Base-by-base conservation (phyloP, 1,284 basidiomycete genomes). In the Exsudoporus floridanus region DNA sequence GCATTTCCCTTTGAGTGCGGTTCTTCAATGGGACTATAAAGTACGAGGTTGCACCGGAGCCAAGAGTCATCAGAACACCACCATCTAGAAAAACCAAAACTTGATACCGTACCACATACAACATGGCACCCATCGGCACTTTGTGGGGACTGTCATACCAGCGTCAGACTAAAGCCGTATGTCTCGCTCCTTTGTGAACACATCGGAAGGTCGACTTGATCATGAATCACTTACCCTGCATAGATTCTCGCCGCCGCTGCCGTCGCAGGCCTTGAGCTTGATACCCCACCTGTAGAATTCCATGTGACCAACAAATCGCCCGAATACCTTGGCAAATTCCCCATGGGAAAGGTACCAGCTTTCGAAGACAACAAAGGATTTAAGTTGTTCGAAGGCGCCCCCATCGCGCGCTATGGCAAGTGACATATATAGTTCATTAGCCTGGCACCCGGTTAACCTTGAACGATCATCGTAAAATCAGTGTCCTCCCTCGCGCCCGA, bases 401-500 rank as follows among this genome's bases (percentile, higher is more conserved):
- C 84, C 54, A 84, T 87, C 62, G 77, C 82, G 33, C 76, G 74
- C 56, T 81, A 84, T 70, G 72, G 84, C 79, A 67, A 76, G 82
- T 79, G 8, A 34, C 16, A n/a, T 16, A 10, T 7, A 27, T 4
- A 1, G 1, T 2, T 19, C 27, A 5, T 48, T 33, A n/a, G n/a
- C 27, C 19, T 27, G 18, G 14, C 5, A n/a, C 16, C 3, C 7
- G 3, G 14, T 23, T 47, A 5, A 54, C 47, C 18, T n/a, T n/a
- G n/a, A 21, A 35, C 8, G 36, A 36, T 13, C n/a, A n/a, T n/a
- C n/a, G 13, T 21, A 5, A 25, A 44, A 46, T 19, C 59, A 82
- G 81, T 83, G 58, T 74, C 77, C 50, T 67, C 72, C 38, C 67
- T 81, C 46, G 77, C 76, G 44, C 73, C 80, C 61, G 78, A 82